phyloP scores from a whole-genome alignment of 805 yeast species.

The Pichia occidentalis region DNA sequence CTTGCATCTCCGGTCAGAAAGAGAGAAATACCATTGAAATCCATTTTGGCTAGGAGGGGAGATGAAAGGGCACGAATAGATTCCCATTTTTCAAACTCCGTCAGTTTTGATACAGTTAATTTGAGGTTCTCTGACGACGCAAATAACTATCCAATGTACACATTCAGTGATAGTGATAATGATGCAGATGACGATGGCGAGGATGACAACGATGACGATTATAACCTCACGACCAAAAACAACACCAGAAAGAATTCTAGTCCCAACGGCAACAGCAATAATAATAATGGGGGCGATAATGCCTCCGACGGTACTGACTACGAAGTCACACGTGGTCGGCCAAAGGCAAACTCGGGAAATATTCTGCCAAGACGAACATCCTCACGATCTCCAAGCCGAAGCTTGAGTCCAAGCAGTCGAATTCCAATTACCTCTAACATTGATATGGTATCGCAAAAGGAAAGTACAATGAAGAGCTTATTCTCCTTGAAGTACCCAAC shows the following conservation, averaged over 20 bases:
- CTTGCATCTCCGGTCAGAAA: neutral
- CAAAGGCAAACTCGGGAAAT: neutral
- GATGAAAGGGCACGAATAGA: constrained; percentile 2
- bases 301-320: neutral
- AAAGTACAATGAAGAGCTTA: neutral
- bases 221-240: constrained; percentile 2
- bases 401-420: constrained; percentile 19
- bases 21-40: constrained; percentile 6
- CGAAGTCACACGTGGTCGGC: constrained; percentile 2
- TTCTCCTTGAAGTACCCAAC: constrained; percentile 28
- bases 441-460: constrained; percentile 6
- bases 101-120: constrained; percentile 51
- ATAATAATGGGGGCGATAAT: neutral
- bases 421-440: constrained; percentile 1
- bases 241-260: neutral
- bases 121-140: constrained; percentile 24
- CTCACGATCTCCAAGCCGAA: constrained; percentile 12
- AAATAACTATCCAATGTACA: constrained; percentile 13
- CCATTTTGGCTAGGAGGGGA: constrained; percentile 11
- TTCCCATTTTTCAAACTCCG: constrained; percentile 21
- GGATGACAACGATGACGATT: constrained; percentile 12
- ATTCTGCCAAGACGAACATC: constrained; percentile 1
- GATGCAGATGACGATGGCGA: constrained; percentile 14
- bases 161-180: constrained; percentile 18
- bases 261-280: constrained; percentile 2